Percentiles rank a stretch among this genome's conserved stretches.
These are phyloP conservation scores for Pistacia integerrima DNA, from an alignment of 345 rosid genomes.

Conservation along the genomic window DNA sequence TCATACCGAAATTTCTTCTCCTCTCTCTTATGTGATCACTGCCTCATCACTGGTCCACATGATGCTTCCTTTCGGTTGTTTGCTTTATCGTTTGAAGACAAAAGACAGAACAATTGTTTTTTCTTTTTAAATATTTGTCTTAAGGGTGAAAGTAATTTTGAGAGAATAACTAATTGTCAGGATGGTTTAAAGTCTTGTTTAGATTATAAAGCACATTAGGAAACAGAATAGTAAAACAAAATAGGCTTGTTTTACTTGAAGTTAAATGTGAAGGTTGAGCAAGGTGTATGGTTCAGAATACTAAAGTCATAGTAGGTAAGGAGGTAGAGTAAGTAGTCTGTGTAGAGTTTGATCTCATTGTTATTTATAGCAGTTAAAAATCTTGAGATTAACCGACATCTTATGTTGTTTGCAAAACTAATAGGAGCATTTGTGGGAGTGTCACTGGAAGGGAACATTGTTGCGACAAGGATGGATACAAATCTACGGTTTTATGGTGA, in stretches of 20 bases:
- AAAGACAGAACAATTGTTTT: neutral
- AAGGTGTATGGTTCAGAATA: neutral
- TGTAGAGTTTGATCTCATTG: neutral
- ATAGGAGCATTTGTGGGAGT: conserved; percentile 97
- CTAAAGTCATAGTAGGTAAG: neutral
- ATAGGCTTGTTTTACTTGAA: neutral
- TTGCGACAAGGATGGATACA: conserved; percentile 79
- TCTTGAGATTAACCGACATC: neutral
- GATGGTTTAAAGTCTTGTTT: neutral
- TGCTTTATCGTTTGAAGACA: neutral
- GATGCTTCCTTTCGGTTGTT: neutral
- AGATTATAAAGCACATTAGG: neutral
- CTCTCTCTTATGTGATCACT: neutral
- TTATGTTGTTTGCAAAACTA: conserved; percentile 9
- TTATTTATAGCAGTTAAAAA: neutral
- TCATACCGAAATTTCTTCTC: neutral
- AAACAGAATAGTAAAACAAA: neutral
- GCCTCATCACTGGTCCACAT: neutral
- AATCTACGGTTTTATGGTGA: conserved; percentile 90
- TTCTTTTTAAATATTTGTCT: neutral
- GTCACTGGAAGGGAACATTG: conserved; percentile 89
- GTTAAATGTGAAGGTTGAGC: neutral
- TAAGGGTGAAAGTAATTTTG: neutral
- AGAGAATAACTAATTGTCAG: neutral
- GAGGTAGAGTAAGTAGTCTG: neutral